A percentile compares a stretch with the other conserved stretches of the same genome.
Conservation (phyloP, 1,284 basidiomycete genomes). For the Cystobasidium slooffiae region DNA sequence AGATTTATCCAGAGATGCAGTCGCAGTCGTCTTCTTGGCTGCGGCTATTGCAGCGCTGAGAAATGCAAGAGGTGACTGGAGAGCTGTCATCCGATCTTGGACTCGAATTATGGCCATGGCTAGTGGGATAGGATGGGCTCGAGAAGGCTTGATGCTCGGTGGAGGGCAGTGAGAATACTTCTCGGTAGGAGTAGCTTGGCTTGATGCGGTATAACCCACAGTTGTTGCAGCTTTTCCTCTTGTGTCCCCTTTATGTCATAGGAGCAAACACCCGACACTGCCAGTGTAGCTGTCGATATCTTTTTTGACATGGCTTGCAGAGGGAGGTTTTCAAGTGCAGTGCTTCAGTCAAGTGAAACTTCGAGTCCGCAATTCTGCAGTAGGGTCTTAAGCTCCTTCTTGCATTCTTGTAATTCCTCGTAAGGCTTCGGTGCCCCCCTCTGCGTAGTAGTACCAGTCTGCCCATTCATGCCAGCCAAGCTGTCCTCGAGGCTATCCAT, state of each 20-base stretch:
- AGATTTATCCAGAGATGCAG: conserved; percentile 27
- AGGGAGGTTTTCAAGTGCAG: too few species aligned
- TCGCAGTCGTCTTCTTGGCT: conserved; percentile 38
- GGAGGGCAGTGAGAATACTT: neutral
- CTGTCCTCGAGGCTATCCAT: conserved; percentile 51
- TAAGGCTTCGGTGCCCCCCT: neutral
- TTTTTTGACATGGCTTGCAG: too few species aligned
- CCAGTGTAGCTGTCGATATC: too few species aligned
- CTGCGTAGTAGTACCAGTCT: neutral
- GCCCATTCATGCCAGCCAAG: conserved; percentile 35
- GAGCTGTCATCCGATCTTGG: conserved; percentile 39
- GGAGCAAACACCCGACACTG: too few species aligned
- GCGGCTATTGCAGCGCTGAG: conserved; percentile 32
- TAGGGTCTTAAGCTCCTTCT: conserved; percentile 34
- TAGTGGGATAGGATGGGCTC: conserved; percentile 23
- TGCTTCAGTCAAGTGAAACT: neutral
- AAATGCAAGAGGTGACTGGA: conserved; percentile 37
- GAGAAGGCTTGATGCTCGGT: conserved; percentile 31
- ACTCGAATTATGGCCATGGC: conserved; percentile 41
- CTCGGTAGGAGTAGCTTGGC: neutral
- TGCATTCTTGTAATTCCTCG: conserved; percentile 44
- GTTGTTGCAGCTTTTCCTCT: neutral
- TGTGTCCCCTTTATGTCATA: too few species aligned
- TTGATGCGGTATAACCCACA: neutral
- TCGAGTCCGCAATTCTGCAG: conserved; percentile 45